Conservation (phyloP, 805 yeast species). For the Candida odintsovae region DNA sequence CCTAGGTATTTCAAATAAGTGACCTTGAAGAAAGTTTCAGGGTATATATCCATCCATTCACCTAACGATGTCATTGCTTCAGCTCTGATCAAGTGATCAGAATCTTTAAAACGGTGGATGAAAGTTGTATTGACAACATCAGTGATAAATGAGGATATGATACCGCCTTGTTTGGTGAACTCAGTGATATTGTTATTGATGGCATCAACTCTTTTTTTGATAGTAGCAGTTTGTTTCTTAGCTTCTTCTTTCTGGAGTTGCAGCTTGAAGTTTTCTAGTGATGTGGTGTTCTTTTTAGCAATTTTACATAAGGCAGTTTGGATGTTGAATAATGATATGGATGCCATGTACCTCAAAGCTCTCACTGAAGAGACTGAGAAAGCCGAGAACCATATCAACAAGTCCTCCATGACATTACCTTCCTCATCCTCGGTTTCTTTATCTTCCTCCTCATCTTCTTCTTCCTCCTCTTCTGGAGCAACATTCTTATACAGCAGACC, state of each 20-base stretch:
- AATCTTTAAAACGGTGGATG: conserved; percentile 74
- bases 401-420: conserved; percentile 39
- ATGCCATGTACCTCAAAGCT: conserved; percentile 64
- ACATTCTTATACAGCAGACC: conserved; percentile 46
- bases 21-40: conserved; percentile 66
- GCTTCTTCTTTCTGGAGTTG: conserved; percentile 29
- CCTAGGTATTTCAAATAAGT: conserved; percentile 73
- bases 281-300: conserved; percentile 29
- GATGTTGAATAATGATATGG: conserved; percentile 51
- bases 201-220: conserved; percentile 39
- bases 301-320: conserved; percentile 56
- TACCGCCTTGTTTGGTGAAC: conserved; percentile 43
- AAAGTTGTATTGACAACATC: conserved; percentile 66
- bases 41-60: conserved; percentile 65
- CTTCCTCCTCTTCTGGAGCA: conserved; percentile 25
- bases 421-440: conserved; percentile 30
- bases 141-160: conserved; percentile 49
- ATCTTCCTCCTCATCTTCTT: conserved; percentile 29
- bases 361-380: conserved; percentile 65
- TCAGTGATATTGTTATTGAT: conserved; percentile 37
- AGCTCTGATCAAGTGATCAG: conserved; percentile 63
- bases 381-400: conserved; percentile 72
- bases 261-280: conserved; percentile 32
- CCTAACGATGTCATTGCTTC: conserved; percentile 62
- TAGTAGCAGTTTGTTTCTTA: conserved; percentile 30